phyloP scores from a whole-genome alignment of 352 stramenopile species.

The Phytophthora ramorum region DNA sequence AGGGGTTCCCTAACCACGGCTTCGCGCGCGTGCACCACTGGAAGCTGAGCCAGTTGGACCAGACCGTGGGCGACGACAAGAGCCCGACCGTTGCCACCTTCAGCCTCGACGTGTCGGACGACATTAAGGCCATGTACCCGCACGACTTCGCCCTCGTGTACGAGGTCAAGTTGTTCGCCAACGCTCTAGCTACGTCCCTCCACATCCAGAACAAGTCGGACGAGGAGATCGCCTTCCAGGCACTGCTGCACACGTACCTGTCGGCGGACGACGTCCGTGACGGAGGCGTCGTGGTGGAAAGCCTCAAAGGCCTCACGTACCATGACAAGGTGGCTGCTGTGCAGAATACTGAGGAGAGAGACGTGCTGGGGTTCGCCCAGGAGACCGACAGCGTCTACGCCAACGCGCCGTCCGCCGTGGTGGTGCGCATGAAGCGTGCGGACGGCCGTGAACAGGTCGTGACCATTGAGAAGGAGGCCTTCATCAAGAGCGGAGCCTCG shows the following conservation, averaged over 20 bases:
- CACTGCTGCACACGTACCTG: constrained; percentile 96
- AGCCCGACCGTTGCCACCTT: constrained; percentile 73
- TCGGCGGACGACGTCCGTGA: constrained; percentile 79
- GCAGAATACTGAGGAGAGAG: constrained; percentile 64
- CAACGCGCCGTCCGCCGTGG: constrained; percentile 67
- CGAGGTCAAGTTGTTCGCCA: constrained; percentile 85
- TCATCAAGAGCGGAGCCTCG: constrained; percentile 53
- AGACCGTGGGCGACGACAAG: constrained; percentile 44
- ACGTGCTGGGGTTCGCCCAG: constrained; percentile 67
- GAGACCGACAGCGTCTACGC: constrained; percentile 92
- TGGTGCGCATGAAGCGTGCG: constrained; percentile 70
- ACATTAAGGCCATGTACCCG: constrained; percentile 67
- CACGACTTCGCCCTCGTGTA: constrained; percentile 88
- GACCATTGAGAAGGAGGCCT: constrained; percentile 77
- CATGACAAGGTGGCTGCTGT: constrained; percentile 89
- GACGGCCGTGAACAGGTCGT: constrained; percentile 63
- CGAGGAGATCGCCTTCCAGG: constrained; percentile 91
- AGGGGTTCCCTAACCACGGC: constrained; percentile 94
- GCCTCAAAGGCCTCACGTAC: constrained; percentile 88
- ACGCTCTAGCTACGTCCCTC: constrained; percentile 87
- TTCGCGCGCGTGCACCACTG: constrained; percentile 90
- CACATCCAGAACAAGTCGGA: constrained; percentile 91
- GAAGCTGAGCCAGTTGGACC: constrained; percentile 59
- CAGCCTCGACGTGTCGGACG: constrained; percentile 47
- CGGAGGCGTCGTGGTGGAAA: constrained; percentile 69